A percentile compares a stretch with the other conserved stretches of the same genome.
phyloP scores from a whole-genome alignment of 2,329 filamentous ascomycete genomes.

The Alternaria dauci region DNA sequence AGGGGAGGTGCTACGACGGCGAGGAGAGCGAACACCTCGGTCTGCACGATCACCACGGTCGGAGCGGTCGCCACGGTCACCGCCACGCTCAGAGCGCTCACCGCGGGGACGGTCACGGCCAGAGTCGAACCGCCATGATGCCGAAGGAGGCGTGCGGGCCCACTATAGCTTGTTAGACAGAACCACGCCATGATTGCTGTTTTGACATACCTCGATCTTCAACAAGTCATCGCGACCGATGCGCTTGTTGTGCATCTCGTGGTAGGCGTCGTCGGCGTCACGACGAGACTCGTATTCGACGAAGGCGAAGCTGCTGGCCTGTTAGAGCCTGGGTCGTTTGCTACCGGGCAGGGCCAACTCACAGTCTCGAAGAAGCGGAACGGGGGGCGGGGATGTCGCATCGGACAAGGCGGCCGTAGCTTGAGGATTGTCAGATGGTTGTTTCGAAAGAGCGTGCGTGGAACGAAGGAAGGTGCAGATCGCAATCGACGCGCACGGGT shows the following conservation, averaged over 20 bases:
- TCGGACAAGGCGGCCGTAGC: constrained; percentile 96
- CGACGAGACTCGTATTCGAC: constrained; percentile 99
- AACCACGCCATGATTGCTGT: background rate
- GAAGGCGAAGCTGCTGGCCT: constrained; percentile 84
- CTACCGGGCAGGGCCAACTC: constrained; percentile 58
- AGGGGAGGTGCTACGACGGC: constrained; percentile 59
- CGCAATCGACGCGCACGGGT: constrained; percentile 6
- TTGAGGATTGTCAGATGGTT: constrained; percentile 63
- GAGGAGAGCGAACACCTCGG: constrained; percentile 73
- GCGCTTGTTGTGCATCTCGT: constrained; percentile 99
- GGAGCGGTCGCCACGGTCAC: constrained; percentile 65
- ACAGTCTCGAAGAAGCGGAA: constrained; percentile 94
- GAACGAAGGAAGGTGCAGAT: constrained; percentile 21
- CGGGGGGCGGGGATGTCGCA: constrained; percentile 98
- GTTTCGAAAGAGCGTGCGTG: constrained; percentile 21
- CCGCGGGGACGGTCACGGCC: constrained; percentile 58
- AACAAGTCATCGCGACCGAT: constrained; percentile 93
- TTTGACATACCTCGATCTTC: constrained; percentile 85
- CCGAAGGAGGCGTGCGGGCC: constrained; percentile 96
- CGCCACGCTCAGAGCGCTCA: constrained; percentile 70
- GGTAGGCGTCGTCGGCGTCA: constrained; percentile 97
- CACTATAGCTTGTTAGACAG: constrained; percentile 68
- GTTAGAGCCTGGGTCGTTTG: constrained; percentile 27
- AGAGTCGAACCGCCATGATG: constrained; percentile 97
- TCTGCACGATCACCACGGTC: constrained; percentile 70